Percentiles rank a stretch among this genome's conserved stretches.
phyloP scores from a whole-genome alignment of 2,329 filamentous ascomycete genomes.

The Fusarium xylarioides region DNA sequence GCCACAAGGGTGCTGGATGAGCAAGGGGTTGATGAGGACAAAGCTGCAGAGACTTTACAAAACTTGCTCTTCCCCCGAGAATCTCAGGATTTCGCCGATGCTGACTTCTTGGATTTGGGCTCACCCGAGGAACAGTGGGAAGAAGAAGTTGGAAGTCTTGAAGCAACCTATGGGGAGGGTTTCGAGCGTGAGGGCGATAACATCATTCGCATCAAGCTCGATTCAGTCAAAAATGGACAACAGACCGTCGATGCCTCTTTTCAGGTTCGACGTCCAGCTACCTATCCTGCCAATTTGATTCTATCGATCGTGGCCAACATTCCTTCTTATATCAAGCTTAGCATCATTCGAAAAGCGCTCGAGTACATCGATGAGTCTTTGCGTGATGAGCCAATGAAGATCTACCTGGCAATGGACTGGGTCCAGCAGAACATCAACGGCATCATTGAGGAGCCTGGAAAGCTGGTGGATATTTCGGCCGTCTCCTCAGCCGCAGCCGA shows the following conservation, averaged over 20 bases:
- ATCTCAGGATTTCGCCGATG: slow-evolving; percentile 29
- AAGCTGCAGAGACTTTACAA: slow-evolving; percentile 83
- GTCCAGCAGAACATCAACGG: slow-evolving; percentile 82
- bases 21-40: slow-evolving; percentile 75
- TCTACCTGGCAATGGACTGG: slow-evolving; percentile 92
- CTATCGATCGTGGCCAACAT: slow-evolving; percentile 75
- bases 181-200: slow-evolving; percentile 69
- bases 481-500: slow-evolving; percentile 75
- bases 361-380: slow-evolving; percentile 75
- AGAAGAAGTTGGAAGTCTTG: slow-evolving; percentile 84
- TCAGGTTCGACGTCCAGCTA: slow-evolving; percentile 75
- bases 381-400: slow-evolving; percentile 84
- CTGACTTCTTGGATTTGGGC: slow-evolving; percentile 57
- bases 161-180: slow-evolving; percentile 84
- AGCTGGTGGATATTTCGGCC: slow-evolving; percentile 82
- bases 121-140: slow-evolving; percentile 76
- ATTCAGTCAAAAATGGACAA: slow-evolving; percentile 61
- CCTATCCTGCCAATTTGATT: slow-evolving; percentile 77
- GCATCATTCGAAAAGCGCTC: slow-evolving; percentile 81
- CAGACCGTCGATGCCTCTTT: slow-evolving; percentile 62
- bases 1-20: slow-evolving; percentile 81
- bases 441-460: slow-evolving; percentile 88
- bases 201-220: slow-evolving; percentile 76
- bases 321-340: slow-evolving; percentile 92
- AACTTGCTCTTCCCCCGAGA: slow-evolving; percentile 49